These are phyloP conservation scores for Acrocalymma vagum DNA, from an alignment of 2,329 filamentous ascomycete genomes.

Conservation along the genomic window DNA sequence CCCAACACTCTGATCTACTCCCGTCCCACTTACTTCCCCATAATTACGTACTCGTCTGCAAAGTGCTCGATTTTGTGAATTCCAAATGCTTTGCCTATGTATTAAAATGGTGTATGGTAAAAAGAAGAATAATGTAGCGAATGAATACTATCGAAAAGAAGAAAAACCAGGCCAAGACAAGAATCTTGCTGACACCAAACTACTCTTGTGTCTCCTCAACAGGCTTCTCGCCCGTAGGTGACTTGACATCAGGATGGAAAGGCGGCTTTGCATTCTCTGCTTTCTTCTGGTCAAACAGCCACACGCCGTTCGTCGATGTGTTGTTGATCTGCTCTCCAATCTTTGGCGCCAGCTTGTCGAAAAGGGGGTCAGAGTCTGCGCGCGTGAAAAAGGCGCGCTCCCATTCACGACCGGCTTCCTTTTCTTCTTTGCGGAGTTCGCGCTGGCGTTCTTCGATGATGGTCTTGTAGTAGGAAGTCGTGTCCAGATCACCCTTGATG, in stretches of 20 bases:
- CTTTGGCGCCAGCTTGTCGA: conserved; percentile 56
- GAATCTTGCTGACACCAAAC: too few relatives aligned
- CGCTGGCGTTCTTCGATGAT: conserved; percentile 92
- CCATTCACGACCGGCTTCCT: conserved; percentile 79
- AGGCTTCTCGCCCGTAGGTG: conserved; percentile 27
- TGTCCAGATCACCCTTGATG: conserved; percentile 82
- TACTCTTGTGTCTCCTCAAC: not conserved
- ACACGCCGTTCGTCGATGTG: conserved; percentile 74
- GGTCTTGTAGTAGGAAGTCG: conserved; percentile 78
- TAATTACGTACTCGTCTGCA: too few relatives aligned
- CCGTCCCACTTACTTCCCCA: too few relatives aligned
- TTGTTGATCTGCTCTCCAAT: conserved; percentile 62
- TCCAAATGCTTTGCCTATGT: too few relatives aligned
- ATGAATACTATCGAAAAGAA: too few relatives aligned
- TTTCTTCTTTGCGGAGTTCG: conserved; percentile 76
- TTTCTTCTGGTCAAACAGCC: conserved; percentile 70
- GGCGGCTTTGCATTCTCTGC: conserved; percentile 43
- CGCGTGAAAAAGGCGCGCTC: conserved; percentile 80
- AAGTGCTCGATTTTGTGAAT: too few relatives aligned
- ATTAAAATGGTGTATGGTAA: too few relatives aligned
- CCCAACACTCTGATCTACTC: too few relatives aligned
- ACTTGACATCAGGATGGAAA: conserved; percentile 35
- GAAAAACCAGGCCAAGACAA: too few relatives aligned
- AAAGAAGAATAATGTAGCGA: too few relatives aligned
- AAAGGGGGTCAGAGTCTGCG: conserved; percentile 50